phyloP scores from a whole-genome alignment of 2,329 filamentous ascomycete species.

The Xylariales sp. region DNA sequence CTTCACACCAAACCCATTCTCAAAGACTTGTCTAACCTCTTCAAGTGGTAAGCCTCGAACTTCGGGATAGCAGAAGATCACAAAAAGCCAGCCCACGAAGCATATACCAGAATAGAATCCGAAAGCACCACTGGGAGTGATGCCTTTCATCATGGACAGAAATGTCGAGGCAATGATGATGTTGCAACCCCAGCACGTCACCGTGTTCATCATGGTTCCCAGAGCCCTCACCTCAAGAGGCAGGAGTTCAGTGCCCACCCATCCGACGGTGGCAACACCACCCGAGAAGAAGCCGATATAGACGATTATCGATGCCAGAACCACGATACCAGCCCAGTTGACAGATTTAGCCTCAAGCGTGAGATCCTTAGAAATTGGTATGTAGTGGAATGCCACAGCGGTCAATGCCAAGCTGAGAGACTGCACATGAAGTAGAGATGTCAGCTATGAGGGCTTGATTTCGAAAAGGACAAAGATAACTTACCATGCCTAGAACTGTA shows the following conservation, averaged over 20 bases:
- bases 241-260: conserved; percentile 37
- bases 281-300: conserved; percentile 37
- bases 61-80: conserved; percentile 42
- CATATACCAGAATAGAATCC: conserved; percentile 44
- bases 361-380: conserved; percentile 33
- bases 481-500: conserved; percentile 36
- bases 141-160: conserved; percentile 38
- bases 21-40: conserved; percentile 40
- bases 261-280: conserved; percentile 36
- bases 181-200: conserved; percentile 35
- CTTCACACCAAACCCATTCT: conserved; percentile 36
- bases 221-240: conserved; percentile 39
- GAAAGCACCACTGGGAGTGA: conserved; percentile 40
- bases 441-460: fast-evolving
- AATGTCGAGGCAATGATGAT: conserved; percentile 42
- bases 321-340: conserved; percentile 27
- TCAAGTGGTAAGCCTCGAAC: conserved; percentile 47
- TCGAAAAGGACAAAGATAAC: background rate
- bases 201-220: conserved; percentile 39
- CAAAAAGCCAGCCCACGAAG: conserved; percentile 37
- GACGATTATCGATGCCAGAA: conserved; percentile 34
- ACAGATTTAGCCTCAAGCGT: conserved; percentile 25
- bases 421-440: background rate
- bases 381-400: conserved; percentile 36
- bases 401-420: conserved; percentile 29